Percentiles rank a stretch among this genome's conserved stretches.
These are phyloP conservation scores for Cladobotryum protrusum DNA, from an alignment of 2,329 filamentous ascomycete species.

Conservation along the genomic window DNA sequence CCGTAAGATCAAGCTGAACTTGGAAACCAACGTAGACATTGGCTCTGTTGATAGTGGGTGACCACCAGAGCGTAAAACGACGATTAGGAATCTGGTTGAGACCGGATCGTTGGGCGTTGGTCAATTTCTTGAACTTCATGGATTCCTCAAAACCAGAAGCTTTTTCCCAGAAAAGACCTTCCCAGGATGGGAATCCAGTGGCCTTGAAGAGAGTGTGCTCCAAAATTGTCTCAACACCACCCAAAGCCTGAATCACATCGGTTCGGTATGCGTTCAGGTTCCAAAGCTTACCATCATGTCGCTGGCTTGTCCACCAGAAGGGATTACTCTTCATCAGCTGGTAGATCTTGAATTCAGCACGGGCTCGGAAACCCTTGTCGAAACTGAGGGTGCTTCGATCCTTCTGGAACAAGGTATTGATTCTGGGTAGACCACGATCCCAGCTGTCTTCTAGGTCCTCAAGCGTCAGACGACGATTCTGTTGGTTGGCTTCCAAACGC, in stretches of 20 bases:
- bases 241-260: slow-evolving; percentile 91
- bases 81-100: slow-evolving; percentile 97
- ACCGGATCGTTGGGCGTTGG: slow-evolving; percentile 94
- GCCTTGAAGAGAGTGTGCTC: slow-evolving; percentile 97
- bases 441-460: slow-evolving; percentile 97
- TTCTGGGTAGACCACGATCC: slow-evolving; percentile 94
- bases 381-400: slow-evolving; percentile 95
- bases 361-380: slow-evolving; percentile 93
- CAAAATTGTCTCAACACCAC: slow-evolving; percentile 95
- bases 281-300: slow-evolving; percentile 96
- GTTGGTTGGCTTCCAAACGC: slow-evolving; percentile 90
- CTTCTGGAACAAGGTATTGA: slow-evolving; percentile 98
- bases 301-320: slow-evolving; percentile 98
- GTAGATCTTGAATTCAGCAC: slow-evolving; percentile 97
- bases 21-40: slow-evolving; percentile 99
- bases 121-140: slow-evolving; percentile 99
- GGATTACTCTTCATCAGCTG: slow-evolving; percentile 99
- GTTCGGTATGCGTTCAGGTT: slow-evolving; percentile 93
- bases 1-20: slow-evolving; percentile 93
- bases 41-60: slow-evolving; percentile 83
- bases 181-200: slow-evolving; percentile 94
- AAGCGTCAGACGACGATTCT: slow-evolving; percentile 88
- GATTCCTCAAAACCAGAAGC: slow-evolving; percentile 51
- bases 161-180: slow-evolving; percentile 88
- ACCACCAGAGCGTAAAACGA: slow-evolving; percentile 98